Evolutionary conservation across 495 filamentous ascomycete genomes (phyloP), one percentile per base, ranked within the genome.

Genomic region (Tuber melanosporum): DNA sequence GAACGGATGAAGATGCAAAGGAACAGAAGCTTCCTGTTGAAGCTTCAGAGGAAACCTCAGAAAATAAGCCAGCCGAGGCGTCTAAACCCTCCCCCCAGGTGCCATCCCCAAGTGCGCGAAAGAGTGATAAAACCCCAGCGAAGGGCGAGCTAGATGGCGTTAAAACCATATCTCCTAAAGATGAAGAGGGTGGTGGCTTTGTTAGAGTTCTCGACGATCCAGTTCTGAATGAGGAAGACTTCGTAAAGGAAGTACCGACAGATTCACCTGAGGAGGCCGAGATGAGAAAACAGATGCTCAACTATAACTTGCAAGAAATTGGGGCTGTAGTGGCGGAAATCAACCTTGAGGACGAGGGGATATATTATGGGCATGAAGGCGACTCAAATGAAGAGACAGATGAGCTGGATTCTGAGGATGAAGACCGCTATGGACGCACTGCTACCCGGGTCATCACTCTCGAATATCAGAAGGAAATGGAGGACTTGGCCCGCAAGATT

Each of bases 251-350:
- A 42, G 77, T 83, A 1, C 73, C 89, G 0, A 87, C 92, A 74
- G 96, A 99, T 80, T 89, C 92, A 0, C 84, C 87, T 5, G 94
- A 97, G 78, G 94, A 97, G 82, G 91, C 92, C 15, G 86, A 86
- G n/a, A 84, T 97, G 3, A 92, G 96, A 17, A 89, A 91, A 74
- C 90, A 98, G 79, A 98, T 99, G 95, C 85, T 98, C n/a, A 87
- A 92, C 76, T 98, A 98, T 81, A 91, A 91, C 71, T 89, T 95
- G 84, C 86, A 85, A 39, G 94, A 97, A 79, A 90, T 99, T 74
- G 93, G 93, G 1, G 89, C 92, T 41, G 92, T 99, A 3, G 95
- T 99, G 10, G 95, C 95, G n/a, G 94, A 98, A 85, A 87, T 99
- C 46, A 89, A 95, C 75, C 82, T 99, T 19, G 93, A 97, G 71